Conservation (phyloP, 2,329 filamentous ascomycete species). For the Aspergillus intermedius region DNA sequence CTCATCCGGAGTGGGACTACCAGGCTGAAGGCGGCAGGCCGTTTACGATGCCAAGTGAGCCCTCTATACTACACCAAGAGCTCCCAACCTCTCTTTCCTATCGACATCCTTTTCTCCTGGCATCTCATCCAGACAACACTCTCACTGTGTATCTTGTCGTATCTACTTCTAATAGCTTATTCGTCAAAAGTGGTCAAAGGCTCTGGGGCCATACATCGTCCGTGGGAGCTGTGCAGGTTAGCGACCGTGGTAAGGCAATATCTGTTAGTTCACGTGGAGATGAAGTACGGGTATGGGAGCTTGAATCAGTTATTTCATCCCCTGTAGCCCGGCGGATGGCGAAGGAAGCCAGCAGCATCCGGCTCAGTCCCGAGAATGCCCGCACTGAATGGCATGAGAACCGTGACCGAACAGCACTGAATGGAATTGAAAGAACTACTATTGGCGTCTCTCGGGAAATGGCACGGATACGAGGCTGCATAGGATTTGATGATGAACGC, state of each 20-base stretch:
- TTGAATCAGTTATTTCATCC: constrained; percentile 62
- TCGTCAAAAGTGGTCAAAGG: constrained; percentile 65
- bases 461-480: constrained; percentile 53
- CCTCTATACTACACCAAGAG: constrained; percentile 31
- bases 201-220: constrained; percentile 91
- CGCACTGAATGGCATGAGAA: constrained; percentile 2
- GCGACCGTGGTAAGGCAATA: constrained; percentile 76
- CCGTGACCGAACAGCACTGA: constrained; percentile 7
- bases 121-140: constrained; percentile 80
- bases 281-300: constrained; percentile 79
- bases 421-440: constrained; percentile 18
- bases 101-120: constrained; percentile 77
- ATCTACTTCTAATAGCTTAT: constrained; percentile 59
- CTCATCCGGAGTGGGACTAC: constrained; percentile 9
- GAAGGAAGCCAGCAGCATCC: constrained; percentile 48
- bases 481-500: constrained; percentile 87
- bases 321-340: constrained; percentile 37
- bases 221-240: constrained; percentile 79
- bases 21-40: constrained; percentile 19
- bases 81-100: constrained; percentile 62
- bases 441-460: constrained; percentile 33
- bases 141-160: constrained; percentile 74
- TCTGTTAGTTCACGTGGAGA: constrained; percentile 78
- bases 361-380: constrained; percentile 40
- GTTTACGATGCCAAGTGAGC: constrained; percentile 10